Evolutionary conservation across 768 basidiomycete genomes (phyloP).

Genomic region (Hygrophorus pudorinus): DNA sequence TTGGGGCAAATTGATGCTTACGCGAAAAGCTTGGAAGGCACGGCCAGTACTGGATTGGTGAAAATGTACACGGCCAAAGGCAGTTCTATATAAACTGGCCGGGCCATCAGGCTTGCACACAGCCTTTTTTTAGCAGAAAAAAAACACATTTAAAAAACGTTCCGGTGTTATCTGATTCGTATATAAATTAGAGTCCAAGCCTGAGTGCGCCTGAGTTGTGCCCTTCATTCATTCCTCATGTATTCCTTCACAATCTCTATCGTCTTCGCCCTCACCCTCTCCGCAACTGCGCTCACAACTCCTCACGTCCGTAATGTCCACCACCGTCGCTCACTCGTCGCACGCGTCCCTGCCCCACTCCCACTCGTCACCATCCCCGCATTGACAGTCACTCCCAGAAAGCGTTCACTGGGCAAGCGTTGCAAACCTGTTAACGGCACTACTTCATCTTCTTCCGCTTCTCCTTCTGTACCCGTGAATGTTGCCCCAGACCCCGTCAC

Average conservation of each 20-base stretch:
- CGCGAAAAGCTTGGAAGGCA: conserved; percentile 64
- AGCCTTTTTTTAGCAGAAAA: conserved; percentile 5
- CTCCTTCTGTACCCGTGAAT: conserved; percentile 9
- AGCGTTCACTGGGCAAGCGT: conserved; percentile 23
- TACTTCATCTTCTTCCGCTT: conserved; percentile 13
- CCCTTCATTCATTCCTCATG: conserved; percentile 15
- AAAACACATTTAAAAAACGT: too few species aligned
- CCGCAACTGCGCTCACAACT: conserved; percentile 28
- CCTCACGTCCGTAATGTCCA: conserved; percentile 18
- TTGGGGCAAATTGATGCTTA: conserved; percentile 84
- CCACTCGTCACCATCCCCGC: conserved; percentile 14
- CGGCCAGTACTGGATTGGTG: conserved; percentile 56
- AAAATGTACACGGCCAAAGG: conserved; percentile 73
- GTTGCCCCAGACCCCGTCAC: conserved; percentile 8
- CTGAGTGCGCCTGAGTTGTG: too few species aligned
- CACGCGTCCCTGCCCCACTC: conserved; percentile 28
- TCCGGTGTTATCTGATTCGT: too few species aligned
- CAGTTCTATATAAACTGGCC: conserved; percentile 14
- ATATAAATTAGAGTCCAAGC: too few species aligned
- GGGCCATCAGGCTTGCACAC: conserved; percentile 1
- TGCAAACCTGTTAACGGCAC: conserved; percentile 25
- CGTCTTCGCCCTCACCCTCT: conserved; percentile 29
- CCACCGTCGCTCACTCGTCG: conserved; percentile 36
- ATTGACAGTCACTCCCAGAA: conserved; percentile 19
- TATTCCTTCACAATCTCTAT: conserved; percentile 37